Evolutionary conservation across 208 protist species (phyloP).

Genomic region (Dictyostelium gargantuum): DNA sequence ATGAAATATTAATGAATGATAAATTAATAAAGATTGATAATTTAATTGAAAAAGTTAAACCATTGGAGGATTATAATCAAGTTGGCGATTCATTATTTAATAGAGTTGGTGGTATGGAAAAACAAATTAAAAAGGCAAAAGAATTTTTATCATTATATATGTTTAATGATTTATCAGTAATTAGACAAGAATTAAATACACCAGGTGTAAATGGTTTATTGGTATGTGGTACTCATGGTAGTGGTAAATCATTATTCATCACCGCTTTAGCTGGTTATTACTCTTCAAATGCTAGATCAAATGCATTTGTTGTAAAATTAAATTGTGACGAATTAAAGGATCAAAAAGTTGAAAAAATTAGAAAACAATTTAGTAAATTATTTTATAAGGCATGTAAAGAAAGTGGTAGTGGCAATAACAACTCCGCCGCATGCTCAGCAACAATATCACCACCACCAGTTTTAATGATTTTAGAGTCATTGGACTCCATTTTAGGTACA

Average conservation of each 20-base stretch:
- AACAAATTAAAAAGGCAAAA: not conserved
- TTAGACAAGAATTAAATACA: not conserved
- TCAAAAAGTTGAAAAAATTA: conserved; percentile 25
- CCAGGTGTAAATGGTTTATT: conserved; percentile 37
- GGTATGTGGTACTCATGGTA: conserved; percentile 46
- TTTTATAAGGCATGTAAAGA: not conserved
- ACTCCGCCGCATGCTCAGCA: not conserved
- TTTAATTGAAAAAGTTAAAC: not conserved
- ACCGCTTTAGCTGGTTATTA: conserved; percentile 30
- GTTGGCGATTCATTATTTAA: not conserved
- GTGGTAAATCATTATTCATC: conserved; percentile 48
- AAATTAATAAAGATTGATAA: not conserved
- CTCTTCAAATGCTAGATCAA: not conserved
- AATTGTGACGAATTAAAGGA: conserved; percentile 20
- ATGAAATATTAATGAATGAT: not conserved
- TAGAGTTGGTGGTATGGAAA: conserved; percentile 21
- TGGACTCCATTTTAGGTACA: not conserved
- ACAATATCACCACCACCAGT: not conserved
- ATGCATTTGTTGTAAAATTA: not conserved
- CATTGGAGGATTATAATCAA: conserved; percentile 21
- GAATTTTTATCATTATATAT: not conserved
- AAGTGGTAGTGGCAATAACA: not conserved
- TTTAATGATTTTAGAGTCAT: not conserved
- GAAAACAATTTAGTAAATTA: not conserved
- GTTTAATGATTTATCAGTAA: not conserved